Percentiles rank a stretch among this genome's conserved stretches.
Conservation (phyloP, 2,329 filamentous ascomycete species). For the Ophiostoma sp. region DNA sequence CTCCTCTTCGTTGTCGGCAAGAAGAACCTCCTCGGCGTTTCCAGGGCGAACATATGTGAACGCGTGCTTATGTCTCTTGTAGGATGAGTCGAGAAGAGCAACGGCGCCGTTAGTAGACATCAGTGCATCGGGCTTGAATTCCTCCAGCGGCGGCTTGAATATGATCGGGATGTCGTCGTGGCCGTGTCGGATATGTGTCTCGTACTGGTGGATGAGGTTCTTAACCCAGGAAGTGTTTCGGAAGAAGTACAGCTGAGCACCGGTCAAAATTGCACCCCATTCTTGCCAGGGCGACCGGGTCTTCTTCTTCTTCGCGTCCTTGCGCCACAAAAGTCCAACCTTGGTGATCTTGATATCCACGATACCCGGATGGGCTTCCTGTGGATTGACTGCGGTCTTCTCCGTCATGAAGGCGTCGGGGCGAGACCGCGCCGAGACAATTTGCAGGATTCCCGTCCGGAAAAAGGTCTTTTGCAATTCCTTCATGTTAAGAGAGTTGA, state of each 20-base stretch:
- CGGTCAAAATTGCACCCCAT: slow-evolving; percentile 93
- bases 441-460: slow-evolving; percentile 85
- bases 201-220: slow-evolving; percentile 80
- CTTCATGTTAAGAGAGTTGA: slow-evolving; percentile 68
- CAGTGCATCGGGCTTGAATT: slow-evolving; percentile 89
- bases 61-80: slow-evolving; percentile 93
- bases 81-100: slow-evolving; percentile 75
- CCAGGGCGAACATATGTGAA: slow-evolving; percentile 86
- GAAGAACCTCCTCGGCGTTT: slow-evolving; percentile 80
- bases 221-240: slow-evolving; percentile 91
- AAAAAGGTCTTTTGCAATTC: slow-evolving; percentile 85
- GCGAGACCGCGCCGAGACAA: slow-evolving; percentile 85
- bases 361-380: slow-evolving; percentile 82
- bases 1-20: slow-evolving; percentile 84
- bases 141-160: slow-evolving; percentile 82
- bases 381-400: slow-evolving; percentile 74
- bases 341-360: slow-evolving; percentile 98
- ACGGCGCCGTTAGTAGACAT: slow-evolving; percentile 94
- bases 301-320: slow-evolving; percentile 89
- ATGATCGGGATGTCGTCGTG: slow-evolving; percentile 71
- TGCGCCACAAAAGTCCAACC: slow-evolving; percentile 89
- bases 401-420: slow-evolving; percentile 94
- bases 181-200: slow-evolving; percentile 71
- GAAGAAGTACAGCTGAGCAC: slow-evolving; percentile 97
- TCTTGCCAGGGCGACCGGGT: slow-evolving; percentile 96